Conservation (phyloP, 1,139 yeast genomes). For the Yamadazyma blattariae region DNA sequence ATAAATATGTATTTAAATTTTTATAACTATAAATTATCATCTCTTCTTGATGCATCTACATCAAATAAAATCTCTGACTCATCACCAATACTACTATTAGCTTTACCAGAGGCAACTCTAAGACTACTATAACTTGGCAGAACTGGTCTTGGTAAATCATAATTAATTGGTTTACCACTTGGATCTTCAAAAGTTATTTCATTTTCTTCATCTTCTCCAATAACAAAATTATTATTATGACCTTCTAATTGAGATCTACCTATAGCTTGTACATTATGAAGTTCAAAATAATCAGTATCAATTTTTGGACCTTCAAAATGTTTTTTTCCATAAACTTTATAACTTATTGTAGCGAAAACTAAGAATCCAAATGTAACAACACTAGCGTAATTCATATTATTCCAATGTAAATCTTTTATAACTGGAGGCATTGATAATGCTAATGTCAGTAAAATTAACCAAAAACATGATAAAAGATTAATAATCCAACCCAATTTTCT, state of each 20-base stretch:
- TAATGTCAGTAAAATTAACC: slow-evolving; percentile 60
- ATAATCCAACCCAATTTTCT: slow-evolving; percentile 64
- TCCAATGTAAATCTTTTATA: slow-evolving; percentile 54
- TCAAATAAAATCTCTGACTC: slow-evolving; percentile 13
- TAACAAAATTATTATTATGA: slow-evolving; percentile 3
- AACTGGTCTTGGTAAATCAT: slow-evolving; percentile 11
- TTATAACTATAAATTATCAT: too few relatives aligned
- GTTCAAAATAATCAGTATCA: slow-evolving; percentile 48
- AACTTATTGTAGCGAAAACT: slow-evolving; percentile 47
- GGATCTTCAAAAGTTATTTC: slow-evolving; percentile 7
- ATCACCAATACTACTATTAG: slow-evolving; percentile 1
- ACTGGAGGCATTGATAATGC: slow-evolving; percentile 75
- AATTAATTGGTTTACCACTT: slow-evolving; percentile 9
- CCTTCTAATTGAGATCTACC: slow-evolving; percentile 10
- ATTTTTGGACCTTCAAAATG: slow-evolving; percentile 66
- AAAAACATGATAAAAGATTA: slow-evolving; percentile 56
- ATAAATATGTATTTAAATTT: too few relatives aligned
- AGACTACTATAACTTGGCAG: slow-evolving; percentile 10
- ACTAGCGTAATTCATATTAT: slow-evolving; percentile 73
- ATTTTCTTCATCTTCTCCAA: slow-evolving; percentile 13
- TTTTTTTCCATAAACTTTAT: slow-evolving; percentile 56
- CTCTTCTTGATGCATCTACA: slow-evolving; percentile 6
- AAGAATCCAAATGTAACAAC: slow-evolving; percentile 55
- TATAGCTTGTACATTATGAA: slow-evolving; percentile 26
- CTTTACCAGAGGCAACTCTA: not conserved